Conservation (phyloP, 768 basidiomycete genomes). For the Amanita exitialis region DNA sequence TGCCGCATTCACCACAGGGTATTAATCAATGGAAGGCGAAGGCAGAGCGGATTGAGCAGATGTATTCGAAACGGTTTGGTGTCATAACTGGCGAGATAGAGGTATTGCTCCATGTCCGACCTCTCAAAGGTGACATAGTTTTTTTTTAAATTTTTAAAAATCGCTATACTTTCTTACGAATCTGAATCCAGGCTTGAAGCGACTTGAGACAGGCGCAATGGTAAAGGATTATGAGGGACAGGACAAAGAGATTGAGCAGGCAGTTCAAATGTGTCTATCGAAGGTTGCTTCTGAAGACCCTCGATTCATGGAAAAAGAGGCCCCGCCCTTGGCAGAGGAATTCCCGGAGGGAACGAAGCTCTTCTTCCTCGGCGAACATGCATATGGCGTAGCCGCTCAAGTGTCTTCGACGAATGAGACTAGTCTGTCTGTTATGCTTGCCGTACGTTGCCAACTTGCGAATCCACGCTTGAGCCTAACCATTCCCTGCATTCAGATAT, state of each 20-base stretch:
- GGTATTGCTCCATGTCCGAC: conserved; percentile 78
- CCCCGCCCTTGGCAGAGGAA: conserved; percentile 78
- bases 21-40: conserved; percentile 71
- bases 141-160: not conserved
- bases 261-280: conserved; percentile 77
- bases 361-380: conserved; percentile 92
- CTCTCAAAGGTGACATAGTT: conserved; percentile 64
- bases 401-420: conserved; percentile 65
- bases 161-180: conserved; percentile 1
- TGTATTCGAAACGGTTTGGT: conserved; percentile 84
- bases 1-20: conserved; percentile 62
- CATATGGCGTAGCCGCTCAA: conserved; percentile 93
- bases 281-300: conserved; percentile 86
- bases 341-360: conserved; percentile 87
- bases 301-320: conserved; percentile 69
- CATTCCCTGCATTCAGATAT: conserved; percentile 47
- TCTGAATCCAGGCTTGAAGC: conserved; percentile 61
- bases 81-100: conserved; percentile 79
- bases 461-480: not conserved
- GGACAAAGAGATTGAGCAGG: conserved; percentile 78
- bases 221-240: conserved; percentile 88
- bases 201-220: conserved; percentile 81
- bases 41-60: conserved; percentile 71
- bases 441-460: conserved; percentile 36
- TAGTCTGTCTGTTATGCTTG: conserved; percentile 73